Percentiles rank a stretch among this genome's conserved stretches.
Evolutionary conservation across 805 yeast species (phyloP).

Genomic region (Cyberlindnera meyerae): DNA sequence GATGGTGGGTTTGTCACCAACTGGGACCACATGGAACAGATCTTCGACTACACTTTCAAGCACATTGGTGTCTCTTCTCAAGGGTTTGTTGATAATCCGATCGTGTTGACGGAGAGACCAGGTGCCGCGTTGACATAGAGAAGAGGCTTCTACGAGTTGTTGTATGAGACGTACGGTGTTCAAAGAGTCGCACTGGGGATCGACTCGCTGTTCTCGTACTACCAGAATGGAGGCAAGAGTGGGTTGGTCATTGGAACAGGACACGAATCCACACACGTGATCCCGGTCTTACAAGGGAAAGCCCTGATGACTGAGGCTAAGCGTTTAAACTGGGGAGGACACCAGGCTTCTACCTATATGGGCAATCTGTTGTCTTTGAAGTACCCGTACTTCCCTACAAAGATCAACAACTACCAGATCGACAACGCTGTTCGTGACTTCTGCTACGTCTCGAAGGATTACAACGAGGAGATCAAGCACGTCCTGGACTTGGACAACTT

Average conservation of each 20-base stretch:
- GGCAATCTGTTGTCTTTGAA: slow-evolving; percentile 64
- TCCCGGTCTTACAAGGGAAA: slow-evolving; percentile 73
- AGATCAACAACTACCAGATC: slow-evolving; percentile 57
- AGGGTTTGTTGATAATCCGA: slow-evolving; percentile 65
- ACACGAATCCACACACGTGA: slow-evolving; percentile 72
- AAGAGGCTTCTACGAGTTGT: slow-evolving; percentile 66
- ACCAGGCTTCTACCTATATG: slow-evolving; percentile 60
- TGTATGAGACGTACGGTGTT: slow-evolving; percentile 78
- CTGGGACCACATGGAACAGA: slow-evolving; percentile 85
- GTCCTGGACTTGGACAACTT: slow-evolving; percentile 58
- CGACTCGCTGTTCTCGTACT: slow-evolving; percentile 75
- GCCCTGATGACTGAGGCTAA: slow-evolving; percentile 66
- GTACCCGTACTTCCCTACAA: slow-evolving; percentile 88
- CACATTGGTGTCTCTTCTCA: slow-evolving; percentile 62
- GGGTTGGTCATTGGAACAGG: slow-evolving; percentile 86
- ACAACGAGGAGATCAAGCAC: slow-evolving; percentile 53
- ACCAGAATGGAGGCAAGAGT: slow-evolving; percentile 49
- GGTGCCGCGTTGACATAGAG: slow-evolving; percentile 71
- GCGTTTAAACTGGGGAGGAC: slow-evolving; percentile 91
- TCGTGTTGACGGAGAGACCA: slow-evolving; percentile 74
- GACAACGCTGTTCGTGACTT: slow-evolving; percentile 65
- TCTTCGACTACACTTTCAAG: slow-evolving; percentile 78
- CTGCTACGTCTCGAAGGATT: slow-evolving; percentile 73
- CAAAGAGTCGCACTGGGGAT: slow-evolving; percentile 78
- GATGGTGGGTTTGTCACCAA: slow-evolving; percentile 85